Conservation (phyloP, 305 asterid genomes). For the Fraxinus sp. region DNA sequence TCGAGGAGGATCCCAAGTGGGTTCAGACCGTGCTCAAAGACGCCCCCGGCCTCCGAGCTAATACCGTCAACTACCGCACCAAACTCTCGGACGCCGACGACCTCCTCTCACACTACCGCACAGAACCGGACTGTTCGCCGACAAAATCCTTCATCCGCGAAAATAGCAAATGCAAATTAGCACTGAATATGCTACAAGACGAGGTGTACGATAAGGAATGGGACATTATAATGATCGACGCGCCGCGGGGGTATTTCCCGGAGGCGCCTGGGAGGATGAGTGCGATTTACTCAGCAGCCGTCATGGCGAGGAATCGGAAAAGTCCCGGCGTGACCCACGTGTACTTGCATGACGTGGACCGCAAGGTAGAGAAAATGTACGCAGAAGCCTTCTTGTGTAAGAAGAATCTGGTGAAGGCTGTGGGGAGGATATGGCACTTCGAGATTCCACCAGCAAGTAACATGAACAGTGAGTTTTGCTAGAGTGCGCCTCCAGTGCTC, state of each 20-base stretch:
- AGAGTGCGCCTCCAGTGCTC: conserved; percentile 25
- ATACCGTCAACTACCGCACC: conserved; percentile 62
- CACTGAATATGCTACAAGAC: conserved; percentile 56
- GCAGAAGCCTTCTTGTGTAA: conserved; percentile 64
- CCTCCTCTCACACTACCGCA: conserved; percentile 31
- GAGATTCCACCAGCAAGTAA: conserved; percentile 50
- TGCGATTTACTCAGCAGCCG: conserved; percentile 75
- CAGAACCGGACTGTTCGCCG: conserved; percentile 52
- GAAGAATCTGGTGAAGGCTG: conserved; percentile 50
- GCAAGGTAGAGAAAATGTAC: conserved; percentile 64
- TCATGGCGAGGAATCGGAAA: conserved; percentile 71
- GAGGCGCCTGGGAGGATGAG: conserved; percentile 90
- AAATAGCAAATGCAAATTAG: conserved; percentile 59
- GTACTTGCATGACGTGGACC: conserved; percentile 72
- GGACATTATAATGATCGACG: conserved; percentile 86
- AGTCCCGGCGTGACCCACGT: conserved; percentile 65
- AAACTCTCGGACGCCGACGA: conserved; percentile 54
- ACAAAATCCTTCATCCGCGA: conserved; percentile 46
- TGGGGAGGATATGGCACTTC: conserved; percentile 72
- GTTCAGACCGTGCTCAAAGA: conserved; percentile 50
- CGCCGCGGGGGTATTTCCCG: conserved; percentile 67
- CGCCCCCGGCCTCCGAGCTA: conserved; percentile 57
- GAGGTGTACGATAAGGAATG: conserved; percentile 70
- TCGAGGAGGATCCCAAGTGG: conserved; percentile 79
- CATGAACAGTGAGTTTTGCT: conserved; percentile 44